These are phyloP conservation scores for Vitis labrusca DNA, from an alignment of 164 flowering plant genomes.

Conservation along the genomic window DNA sequence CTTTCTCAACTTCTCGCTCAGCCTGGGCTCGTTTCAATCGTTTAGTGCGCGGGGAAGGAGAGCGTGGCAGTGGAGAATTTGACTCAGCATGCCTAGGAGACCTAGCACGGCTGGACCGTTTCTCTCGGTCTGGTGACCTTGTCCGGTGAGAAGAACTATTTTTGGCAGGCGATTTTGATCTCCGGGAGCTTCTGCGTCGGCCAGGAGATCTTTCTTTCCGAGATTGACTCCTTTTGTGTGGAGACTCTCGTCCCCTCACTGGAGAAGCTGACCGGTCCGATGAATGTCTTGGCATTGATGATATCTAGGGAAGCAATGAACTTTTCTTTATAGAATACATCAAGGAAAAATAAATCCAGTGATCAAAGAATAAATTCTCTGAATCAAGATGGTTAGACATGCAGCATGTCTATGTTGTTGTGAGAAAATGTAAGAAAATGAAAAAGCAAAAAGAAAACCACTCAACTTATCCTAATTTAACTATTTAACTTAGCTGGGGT, in stretches of 20 bases:
- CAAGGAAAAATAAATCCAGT: too few relatives aligned
- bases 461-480: too few relatives aligned
- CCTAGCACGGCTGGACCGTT: constrained; percentile 13
- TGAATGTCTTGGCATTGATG: constrained; percentile 22
- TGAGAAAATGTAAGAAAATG: too few relatives aligned
- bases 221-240: constrained; percentile 40
- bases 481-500: too few relatives aligned
- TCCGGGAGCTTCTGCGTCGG: constrained; percentile 40
- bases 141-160: constrained; percentile 6
- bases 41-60: constrained; percentile 57
- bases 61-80: constrained; percentile 18
- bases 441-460: too few relatives aligned
- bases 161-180: constrained; percentile 33
- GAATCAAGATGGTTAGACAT: too few relatives aligned
- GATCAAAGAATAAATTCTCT: too few relatives aligned
- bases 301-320: background rate
- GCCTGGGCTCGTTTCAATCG: constrained; percentile 40
- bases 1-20: constrained; percentile 31
- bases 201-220: constrained; percentile 43
- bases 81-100: constrained; percentile 19
- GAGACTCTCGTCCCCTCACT: constrained; percentile 28
- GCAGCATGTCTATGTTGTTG: too few relatives aligned
- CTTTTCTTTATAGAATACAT: too few relatives aligned
- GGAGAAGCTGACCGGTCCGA: constrained; percentile 35
- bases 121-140: constrained; percentile 18